Base-by-base conservation (phyloP, 371 early-diverging fungal species). In the Smittium culicis region DNA sequence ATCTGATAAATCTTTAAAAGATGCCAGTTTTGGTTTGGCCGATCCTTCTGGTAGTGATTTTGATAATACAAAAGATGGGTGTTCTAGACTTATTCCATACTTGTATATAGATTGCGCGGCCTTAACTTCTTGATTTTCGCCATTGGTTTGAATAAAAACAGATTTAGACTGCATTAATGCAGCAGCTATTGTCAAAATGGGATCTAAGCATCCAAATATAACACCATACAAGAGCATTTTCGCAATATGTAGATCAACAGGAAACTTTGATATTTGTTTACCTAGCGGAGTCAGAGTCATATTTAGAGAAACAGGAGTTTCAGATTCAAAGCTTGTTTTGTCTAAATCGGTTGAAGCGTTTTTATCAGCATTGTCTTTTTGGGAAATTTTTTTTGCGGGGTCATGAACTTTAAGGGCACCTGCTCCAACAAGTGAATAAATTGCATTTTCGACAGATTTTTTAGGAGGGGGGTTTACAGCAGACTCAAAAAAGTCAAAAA, bases 241-340 rank as follows among this genome's bases (percentile, higher is more conserved):
- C 70, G 92, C 92, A 29, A 93, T 83, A 61, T 86, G 80, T 24
- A 94, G 79, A 73, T 93, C 91, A n/a, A 95, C 86, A 1, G 96
- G 95, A 70, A 94, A 81, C 33, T 83, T 80, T 1, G 91, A 90
- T 80, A 99, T 77, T 74, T 91, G 91, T 28, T 81, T 78, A 2
- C 99, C 99, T 1, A 97, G 75, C 1, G 94, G 85, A 1, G 97
- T 97, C 66, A 99, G 72, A 28, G 64, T n/a, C 59, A 69, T 70
- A 0, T 66, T 63, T 28, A 24, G 32, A 30, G 57, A 8, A 61
- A 27, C 0, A 31, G 58, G 55, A 34, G 61, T 27, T n/a, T 33
- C 64, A 55, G 35, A 24, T 16, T 27, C 34, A 11, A 24, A 54
- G 16, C 45, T 45, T n/a, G n/a, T n/a, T n/a, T n/a, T n/a, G n/a